These are phyloP conservation scores for Phytopythium vexans DNA, from an alignment of 352 stramenopile genomes.

Conservation along the genomic window DNA sequence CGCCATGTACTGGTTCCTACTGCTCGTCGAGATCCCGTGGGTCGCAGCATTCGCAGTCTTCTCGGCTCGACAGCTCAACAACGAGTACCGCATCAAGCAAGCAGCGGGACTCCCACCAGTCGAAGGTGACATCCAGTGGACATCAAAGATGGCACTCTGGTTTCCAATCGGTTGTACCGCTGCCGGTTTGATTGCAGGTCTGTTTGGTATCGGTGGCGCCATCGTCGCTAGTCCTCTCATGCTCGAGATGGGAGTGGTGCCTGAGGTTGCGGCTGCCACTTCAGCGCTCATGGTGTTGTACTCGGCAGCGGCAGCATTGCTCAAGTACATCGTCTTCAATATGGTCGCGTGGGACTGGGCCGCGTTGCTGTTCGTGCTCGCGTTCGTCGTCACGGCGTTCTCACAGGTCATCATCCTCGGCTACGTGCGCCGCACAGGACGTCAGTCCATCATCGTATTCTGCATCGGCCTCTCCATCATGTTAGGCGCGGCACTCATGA, in stretches of 20 bases:
- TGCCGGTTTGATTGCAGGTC: conserved; percentile 40
- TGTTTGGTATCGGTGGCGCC: conserved; percentile 54
- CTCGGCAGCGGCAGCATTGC: conserved; percentile 42
- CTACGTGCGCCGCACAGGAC: conserved; percentile 45
- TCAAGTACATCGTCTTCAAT: conserved; percentile 54
- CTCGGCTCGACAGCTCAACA: conserved; percentile 20
- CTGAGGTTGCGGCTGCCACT: conserved; percentile 37
- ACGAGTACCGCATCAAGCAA: conserved; percentile 35
- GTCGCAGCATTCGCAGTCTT: conserved; percentile 38
- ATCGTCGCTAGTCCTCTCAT: conserved; percentile 28
- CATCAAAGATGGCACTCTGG: conserved; percentile 28
- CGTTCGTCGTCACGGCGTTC: conserved; percentile 43
- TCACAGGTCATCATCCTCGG: conserved; percentile 48
- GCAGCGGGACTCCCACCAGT: conserved; percentile 32
- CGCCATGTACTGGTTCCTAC: conserved; percentile 44
- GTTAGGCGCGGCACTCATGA: conserved; percentile 44
- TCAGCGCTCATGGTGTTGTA: conserved; percentile 50
- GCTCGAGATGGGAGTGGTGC: conserved; percentile 27
- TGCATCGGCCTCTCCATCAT: conserved; percentile 45
- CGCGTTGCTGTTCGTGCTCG: conserved; percentile 28
- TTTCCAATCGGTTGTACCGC: conserved; percentile 37
- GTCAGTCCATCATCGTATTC: conserved; percentile 61
- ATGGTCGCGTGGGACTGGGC: conserved; percentile 60
- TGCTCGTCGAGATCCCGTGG: conserved; percentile 54
- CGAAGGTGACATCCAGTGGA: conserved; percentile 46